Base-by-base conservation (phyloP, 176 grass and related monocot species). In the Eragrostis curvula region DNA sequence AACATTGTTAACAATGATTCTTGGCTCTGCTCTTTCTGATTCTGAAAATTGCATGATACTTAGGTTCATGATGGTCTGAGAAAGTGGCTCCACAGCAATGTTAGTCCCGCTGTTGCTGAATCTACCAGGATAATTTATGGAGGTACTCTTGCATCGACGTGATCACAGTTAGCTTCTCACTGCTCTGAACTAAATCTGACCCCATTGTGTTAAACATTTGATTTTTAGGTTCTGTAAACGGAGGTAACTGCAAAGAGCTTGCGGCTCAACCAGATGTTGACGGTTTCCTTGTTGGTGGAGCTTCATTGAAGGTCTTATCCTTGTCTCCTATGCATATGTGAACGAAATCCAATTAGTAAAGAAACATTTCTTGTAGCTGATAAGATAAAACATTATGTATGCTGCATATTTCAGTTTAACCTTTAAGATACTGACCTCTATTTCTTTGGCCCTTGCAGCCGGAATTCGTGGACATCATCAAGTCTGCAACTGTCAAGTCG, bases 391-490 rank as follows among this genome's bases (percentile, higher is more conserved):
- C 47, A 42, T 48, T 5, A 47, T 66, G n/a, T n/a, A 13, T 70
- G 67, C 39, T 36, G 32, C 32, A 36, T 36, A 36, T 36, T 2
- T 36, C 32, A 36, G 32, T 36, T 36, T 2, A 36, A 36, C 2
- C 32, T 77, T 27, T 60, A 53, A 23, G 18, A 53, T 39, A 69
- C 70, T 75, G 28, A 86, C 30, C 30, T 62, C 62, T 71, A 9
- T 36, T 63, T 76, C 56, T 73, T 86, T 25, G 15, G 16, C 46
- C 74, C 57, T 21, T 90, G 72, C 86, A 94, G 92, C 88, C 90
- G 47, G 92, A 97, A 63, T 97, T 97, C 66, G 88, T 97, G 79
- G 92, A 94, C 17, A 94, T 94, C 62, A 87, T 97, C 71, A 94
- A 89, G 55, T 79, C 90, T 77, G 92, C 90, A 41, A 91, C 77